Evolutionary conservation across 257 asterid genomes (phyloP).

Genomic region (Nicotiana undulata): DNA sequence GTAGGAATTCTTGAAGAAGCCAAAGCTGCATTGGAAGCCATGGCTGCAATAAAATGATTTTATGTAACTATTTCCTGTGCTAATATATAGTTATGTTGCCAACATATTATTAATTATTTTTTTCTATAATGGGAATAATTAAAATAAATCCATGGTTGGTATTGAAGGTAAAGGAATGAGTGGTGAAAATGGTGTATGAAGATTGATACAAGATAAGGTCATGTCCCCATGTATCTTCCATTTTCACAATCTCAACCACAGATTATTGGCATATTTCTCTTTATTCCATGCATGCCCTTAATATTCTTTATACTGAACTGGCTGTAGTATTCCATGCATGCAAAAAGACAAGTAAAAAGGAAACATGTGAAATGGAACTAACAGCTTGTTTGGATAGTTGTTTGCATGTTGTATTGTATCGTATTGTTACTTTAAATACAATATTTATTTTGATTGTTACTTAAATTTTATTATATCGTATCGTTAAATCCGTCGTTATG

Average conservation of each 20-base stretch:
- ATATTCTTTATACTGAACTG: background rate
- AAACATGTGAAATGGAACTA: background rate
- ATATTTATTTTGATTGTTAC: too few species aligned
- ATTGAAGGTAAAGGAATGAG: conserved; percentile 33
- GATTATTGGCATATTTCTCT: conserved; percentile 13
- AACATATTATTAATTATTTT: background rate
- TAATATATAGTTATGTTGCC: conserved; percentile 13
- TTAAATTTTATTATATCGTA: too few species aligned
- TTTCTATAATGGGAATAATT: background rate
- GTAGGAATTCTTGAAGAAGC: conserved; percentile 83
- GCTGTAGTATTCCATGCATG: background rate
- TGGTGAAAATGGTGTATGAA: conserved; percentile 44
- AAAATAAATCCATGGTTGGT: conserved; percentile 32
- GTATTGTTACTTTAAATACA: too few species aligned
- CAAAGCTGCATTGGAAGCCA: conserved; percentile 90
- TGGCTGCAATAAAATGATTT: conserved; percentile 39
- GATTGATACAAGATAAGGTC: conserved; percentile 55
- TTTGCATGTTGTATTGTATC: too few species aligned
- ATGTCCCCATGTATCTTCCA: conserved; percentile 17
- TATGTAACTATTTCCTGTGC: background rate
- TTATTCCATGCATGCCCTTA: conserved; percentile 9
- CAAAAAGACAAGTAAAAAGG: background rate
- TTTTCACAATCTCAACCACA: conserved; percentile 43
- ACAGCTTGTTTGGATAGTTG: too few species aligned
- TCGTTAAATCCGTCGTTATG: too few species aligned